phyloP scores from a whole-genome alignment of 73 alveolate species.

The Tetrahymena thermophila region DNA sequence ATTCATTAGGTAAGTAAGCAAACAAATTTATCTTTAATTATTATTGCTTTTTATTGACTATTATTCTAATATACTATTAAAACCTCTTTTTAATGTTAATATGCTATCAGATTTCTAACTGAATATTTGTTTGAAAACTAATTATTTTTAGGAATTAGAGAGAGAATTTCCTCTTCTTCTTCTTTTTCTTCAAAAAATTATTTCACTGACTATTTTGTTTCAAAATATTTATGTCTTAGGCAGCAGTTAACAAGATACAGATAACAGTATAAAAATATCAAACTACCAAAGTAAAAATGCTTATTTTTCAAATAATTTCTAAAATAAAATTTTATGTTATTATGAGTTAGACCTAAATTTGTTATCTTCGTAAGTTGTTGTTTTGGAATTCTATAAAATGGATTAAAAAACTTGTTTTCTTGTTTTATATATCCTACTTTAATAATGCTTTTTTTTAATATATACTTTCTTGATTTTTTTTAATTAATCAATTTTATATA shows the following conservation, averaged over 20 bases:
- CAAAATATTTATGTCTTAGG: neutral
- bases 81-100: neutral
- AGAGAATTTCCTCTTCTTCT: neutral
- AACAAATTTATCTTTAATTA: neutral
- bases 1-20: neutral
- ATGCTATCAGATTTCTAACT: neutral
- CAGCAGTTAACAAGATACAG: neutral
- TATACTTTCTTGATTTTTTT: neutral
- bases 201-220: neutral
- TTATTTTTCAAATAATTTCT: neutral
- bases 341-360: neutral
- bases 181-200: neutral
- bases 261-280: neutral
- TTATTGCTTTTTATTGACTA: neutral
- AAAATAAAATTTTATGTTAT: too few species aligned
- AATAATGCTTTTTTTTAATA: neutral
- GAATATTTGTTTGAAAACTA: neutral
- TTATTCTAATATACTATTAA: neutral
- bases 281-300: neutral
- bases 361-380: neutral
- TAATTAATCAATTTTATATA: neutral
- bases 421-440: neutral
- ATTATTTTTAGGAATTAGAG: neutral
- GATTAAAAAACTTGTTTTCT: too few species aligned
- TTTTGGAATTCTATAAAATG: neutral